These are phyloP conservation scores for Hypomontagnella monticulosa DNA, from an alignment of 495 filamentous ascomycete genomes.

Conservation along the genomic window DNA sequence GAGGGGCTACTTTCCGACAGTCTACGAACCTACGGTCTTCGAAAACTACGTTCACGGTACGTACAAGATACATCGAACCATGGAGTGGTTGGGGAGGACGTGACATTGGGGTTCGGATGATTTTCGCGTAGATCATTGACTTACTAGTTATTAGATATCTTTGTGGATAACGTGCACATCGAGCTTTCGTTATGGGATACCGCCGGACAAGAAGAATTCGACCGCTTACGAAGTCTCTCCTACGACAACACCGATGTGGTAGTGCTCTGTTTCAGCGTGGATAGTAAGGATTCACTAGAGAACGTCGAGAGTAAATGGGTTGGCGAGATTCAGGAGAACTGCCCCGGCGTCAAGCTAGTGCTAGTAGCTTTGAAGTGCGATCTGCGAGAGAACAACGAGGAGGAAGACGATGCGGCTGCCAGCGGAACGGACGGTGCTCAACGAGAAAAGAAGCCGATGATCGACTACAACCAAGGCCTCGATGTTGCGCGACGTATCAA, in stretches of 20 bases:
- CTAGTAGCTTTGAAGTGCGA: slow-evolving; percentile 98
- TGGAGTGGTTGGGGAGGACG: too few species aligned
- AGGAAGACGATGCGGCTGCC: slow-evolving; percentile 60
- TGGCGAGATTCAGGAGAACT: slow-evolving; percentile 96
- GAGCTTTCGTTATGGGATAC: slow-evolving; percentile 98
- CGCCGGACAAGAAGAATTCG: slow-evolving; percentile 98
- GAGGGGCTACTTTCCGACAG: slow-evolving; percentile 97
- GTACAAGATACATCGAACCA: slow-evolving; percentile 21
- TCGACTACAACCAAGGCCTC: slow-evolving; percentile 91
- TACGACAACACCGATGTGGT: slow-evolving; percentile 96
- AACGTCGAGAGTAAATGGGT: slow-evolving; percentile 99
- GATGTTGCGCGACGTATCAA: slow-evolving; percentile 91
- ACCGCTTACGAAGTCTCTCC: slow-evolving; percentile 90
- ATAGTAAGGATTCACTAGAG: slow-evolving; percentile 94
- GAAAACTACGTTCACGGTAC: slow-evolving; percentile 99
- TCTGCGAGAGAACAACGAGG: slow-evolving; percentile 74
- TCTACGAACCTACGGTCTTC: slow-evolving; percentile 99
- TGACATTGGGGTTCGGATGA: background rate
- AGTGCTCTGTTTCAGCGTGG: slow-evolving; percentile 98
- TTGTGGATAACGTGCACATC: slow-evolving; percentile 95
- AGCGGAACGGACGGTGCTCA: slow-evolving; percentile 47
- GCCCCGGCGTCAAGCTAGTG: slow-evolving; percentile 91
- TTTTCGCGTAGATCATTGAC: slow-evolving; percentile 4
- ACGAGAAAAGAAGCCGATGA: slow-evolving; percentile 74
- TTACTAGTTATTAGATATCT: slow-evolving; percentile 75